Evolutionary conservation across 441 rosid genomes (phyloP), one percentile per base, ranked within the genome.

Genomic region (Syzygium malaccense): DNA sequence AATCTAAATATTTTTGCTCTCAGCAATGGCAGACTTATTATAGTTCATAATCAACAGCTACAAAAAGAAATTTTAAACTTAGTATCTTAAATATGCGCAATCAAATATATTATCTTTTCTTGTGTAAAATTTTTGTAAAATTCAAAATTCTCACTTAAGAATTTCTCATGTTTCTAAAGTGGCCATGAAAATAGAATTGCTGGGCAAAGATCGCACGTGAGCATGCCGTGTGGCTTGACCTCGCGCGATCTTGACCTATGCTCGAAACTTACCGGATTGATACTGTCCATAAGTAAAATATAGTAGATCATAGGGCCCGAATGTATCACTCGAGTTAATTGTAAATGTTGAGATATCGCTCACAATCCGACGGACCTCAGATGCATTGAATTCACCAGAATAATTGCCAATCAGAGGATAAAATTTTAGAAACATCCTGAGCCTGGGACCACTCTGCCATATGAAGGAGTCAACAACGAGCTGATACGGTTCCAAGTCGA

Each of bases 271-370:
- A 85, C 86, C 86, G 8, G 57, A 32, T 4, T 51, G 45, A 54
- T 85, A 85, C 15, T 9, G 23, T 20, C 86, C 86, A 19, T 25
- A 28, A 32, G 48, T 26, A 56, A 12, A 85, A 85, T 55, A 55
- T 28, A 55, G 26, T 62, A 85, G 62, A 85, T 85, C 86, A 85
- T 85, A 85, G 49, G 86, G 86, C 86, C 86, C 86, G n/a, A 85
- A 85, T 9, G 26, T 23, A 55, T 85, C 64, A 20, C 0, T 55
- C 4, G 0, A 4, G 2, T 0, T 14, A 19, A 85, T 28, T 3
- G 41, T 18, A 55, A 85, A 85, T 7, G 64, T 85, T 30, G 86
- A 62, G 18, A 85, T 32, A 55, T 30, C 48, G n/a, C 32, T 17
- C 41, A 32, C 7, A 53, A 85, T 37, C 25, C 86, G 49, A 10